Evolutionary conservation across 768 basidiomycete species (phyloP), one percentile per base, ranked within the genome.

Genomic region (Suillus alpinus): DNA sequence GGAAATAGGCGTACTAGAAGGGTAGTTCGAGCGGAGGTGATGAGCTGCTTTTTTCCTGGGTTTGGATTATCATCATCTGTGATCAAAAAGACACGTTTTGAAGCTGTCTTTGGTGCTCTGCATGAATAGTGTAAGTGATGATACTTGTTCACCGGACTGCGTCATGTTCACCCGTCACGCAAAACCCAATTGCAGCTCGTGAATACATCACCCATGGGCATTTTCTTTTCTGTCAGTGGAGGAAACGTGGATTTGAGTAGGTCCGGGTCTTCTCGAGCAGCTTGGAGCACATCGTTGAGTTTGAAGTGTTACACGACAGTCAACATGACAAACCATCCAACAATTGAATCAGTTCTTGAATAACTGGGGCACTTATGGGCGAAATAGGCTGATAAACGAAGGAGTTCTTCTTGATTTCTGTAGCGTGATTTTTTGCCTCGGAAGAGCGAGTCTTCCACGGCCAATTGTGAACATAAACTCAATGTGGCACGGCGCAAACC

Each of bases 61-160:
- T 82, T 81, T 6, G 82, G 75, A 59, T 81, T 62, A 61, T 73
- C 73, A 18, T 75, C 87, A 69, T 98, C 90, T 0, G 97, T 98
- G 46, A 99, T 91, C 41, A 96, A 77, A 71, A 98, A 98, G 1
- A 98, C 83, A 6, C 95, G 87, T 70, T 96, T 95, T n/a, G 89
- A 87, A 2, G 94, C 92, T 0, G 87, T 92, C 69, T 95, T 94
- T 23, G 88, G 87, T 8, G 92, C 90, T 12, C 92, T 94, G 62
- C 32, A 41, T 53, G 56, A 57, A 44, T 23, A 23, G 5, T 23
- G 37, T 31, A 52, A 61, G 53, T 52, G 9, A 37, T 37, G 0
- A 6, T 26, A 39, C 65, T 61, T 44, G 23, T 41, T 57, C 43
- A 40, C 31, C 57, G 34, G 43, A 49, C 50, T 43, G 41, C 20